These are phyloP conservation scores for Cladophialophora yegresii DNA, from an alignment of 2,329 filamentous ascomycete species.

Conservation along the genomic window DNA sequence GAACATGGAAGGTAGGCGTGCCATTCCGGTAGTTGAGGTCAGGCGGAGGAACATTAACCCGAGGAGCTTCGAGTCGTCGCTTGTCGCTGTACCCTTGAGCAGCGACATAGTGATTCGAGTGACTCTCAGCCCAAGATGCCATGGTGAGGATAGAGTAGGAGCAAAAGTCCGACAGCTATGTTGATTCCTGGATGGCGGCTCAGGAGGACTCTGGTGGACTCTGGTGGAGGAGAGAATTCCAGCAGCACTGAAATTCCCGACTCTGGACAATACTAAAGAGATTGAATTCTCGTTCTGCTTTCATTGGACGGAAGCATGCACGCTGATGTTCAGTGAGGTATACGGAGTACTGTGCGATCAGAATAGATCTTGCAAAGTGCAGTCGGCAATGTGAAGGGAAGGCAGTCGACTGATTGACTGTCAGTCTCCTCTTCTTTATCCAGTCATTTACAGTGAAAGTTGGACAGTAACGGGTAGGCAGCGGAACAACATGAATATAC, in stretches of 20 bases:
- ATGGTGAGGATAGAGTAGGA: background rate
- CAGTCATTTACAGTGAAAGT: background rate
- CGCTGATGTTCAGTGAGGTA: background rate
- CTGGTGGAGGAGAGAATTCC: background rate
- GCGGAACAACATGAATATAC: background rate
- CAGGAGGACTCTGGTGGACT: background rate
- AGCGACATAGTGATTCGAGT: conserved; percentile 18
- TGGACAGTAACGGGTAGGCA: background rate
- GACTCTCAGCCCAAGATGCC: background rate
- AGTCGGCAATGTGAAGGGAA: background rate
- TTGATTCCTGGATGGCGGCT: background rate
- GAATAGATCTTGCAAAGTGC: background rate
- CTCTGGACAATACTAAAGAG: no score
- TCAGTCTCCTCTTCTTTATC: background rate
- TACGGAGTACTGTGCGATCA: background rate
- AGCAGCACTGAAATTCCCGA: background rate
- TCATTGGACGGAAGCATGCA: background rate
- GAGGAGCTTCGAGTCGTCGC: conserved; percentile 18
- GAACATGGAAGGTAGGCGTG: conserved; percentile 24
- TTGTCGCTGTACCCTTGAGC: conserved; percentile 27
- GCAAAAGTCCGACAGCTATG: background rate
- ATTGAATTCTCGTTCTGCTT: background rate
- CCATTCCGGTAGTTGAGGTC: conserved; percentile 23
- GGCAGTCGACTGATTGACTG: background rate
- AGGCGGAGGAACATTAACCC: conserved; percentile 29